Evolutionary conservation across 805 yeast species (phyloP), one percentile per base, ranked within the genome.

Genomic region (Candida boleticola): DNA sequence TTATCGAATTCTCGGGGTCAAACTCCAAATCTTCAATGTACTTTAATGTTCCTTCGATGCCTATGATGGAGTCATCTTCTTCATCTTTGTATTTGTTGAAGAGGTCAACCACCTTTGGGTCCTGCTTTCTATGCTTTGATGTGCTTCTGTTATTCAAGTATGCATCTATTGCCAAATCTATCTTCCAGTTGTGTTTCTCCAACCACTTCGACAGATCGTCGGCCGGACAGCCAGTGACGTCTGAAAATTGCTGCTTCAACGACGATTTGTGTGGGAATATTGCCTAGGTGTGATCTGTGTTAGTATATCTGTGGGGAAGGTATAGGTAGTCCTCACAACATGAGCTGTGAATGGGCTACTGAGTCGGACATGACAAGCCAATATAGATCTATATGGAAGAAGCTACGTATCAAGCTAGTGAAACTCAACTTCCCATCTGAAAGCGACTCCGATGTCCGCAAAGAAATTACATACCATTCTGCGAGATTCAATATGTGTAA

Each of bases 41-140:
- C 30, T 56, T 50, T 7, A 90, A 59, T 0, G 97, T 84, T 0
- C 96, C 97, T 44, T 88, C 93, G 7, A 86, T 71, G 20, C 82
- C 92, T 29, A 89, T 86, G 32, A 45, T 53, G 1, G 57, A 61
- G 11, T 58, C 55, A 3, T 18, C 39, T 0, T 55, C 57, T 10
- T 54, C 48, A 39, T 63, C 68, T 36, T 48, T 46, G 48, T 67
- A 69, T 37, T 55, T 49, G 27, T 68, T 57, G 48, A 63, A 76
- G 1, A 76, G 17, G 0, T 49, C 51, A 14, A 50, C 51, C 29
- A 75, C 47, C 25, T 49, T 42, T 4, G 52, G 41, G 43, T 48
- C 54, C 6, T 17, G 34, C 33, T 37, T 47, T 23, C 37, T 30
- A 26, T 1, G 29, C 26, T 14, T 14, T 21, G 35, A 18, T 29